Evolutionary conservation across 768 basidiomycete genomes (phyloP).

Genomic region (Lactarius pseudohatsudake): DNA sequence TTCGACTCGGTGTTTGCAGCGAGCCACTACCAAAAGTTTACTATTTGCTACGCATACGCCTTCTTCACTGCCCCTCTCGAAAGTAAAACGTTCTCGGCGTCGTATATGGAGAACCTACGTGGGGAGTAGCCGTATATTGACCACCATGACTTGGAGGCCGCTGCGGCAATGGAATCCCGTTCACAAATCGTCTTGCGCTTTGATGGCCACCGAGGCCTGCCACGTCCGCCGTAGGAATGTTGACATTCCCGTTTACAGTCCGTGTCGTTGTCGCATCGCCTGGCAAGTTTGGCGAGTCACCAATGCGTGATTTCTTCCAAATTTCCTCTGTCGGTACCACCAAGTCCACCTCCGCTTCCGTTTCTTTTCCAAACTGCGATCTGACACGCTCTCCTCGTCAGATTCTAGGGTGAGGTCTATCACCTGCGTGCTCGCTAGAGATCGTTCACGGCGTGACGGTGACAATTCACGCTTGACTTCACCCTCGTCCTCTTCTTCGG

Average conservation of each 20-base stretch:
- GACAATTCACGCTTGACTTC: conserved; percentile 76
- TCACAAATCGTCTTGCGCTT: conserved; percentile 28
- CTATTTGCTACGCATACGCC: no score
- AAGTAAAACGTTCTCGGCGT: neutral
- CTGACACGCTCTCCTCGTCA: conserved; percentile 59
- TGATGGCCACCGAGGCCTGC: conserved; percentile 22
- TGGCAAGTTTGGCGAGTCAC: conserved; percentile 29
- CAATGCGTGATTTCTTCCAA: conserved; percentile 67
- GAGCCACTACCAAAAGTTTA: no score
- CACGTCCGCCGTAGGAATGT: conserved; percentile 20
- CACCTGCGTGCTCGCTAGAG: conserved; percentile 42
- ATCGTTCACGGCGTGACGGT: conserved; percentile 46
- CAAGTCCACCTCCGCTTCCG: conserved; percentile 55
- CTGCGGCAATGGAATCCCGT: conserved; percentile 15
- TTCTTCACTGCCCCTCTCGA: no score
- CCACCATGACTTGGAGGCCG: conserved; percentile 12
- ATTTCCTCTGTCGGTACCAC: conserved; percentile 60
- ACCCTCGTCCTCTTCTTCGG: conserved; percentile 71
- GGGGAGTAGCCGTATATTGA: conserved; percentile 13
- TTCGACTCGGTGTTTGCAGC: no score
- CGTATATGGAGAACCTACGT: conserved; percentile 12
- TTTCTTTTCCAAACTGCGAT: conserved; percentile 51
- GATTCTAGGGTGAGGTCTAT: conserved; percentile 85
- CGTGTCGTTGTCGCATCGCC: conserved; percentile 25
- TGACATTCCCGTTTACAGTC: conserved; percentile 26